These are phyloP conservation scores for Hypoxylon trugodes DNA, from an alignment of 495 filamentous ascomycete species.

Conservation along the genomic window DNA sequence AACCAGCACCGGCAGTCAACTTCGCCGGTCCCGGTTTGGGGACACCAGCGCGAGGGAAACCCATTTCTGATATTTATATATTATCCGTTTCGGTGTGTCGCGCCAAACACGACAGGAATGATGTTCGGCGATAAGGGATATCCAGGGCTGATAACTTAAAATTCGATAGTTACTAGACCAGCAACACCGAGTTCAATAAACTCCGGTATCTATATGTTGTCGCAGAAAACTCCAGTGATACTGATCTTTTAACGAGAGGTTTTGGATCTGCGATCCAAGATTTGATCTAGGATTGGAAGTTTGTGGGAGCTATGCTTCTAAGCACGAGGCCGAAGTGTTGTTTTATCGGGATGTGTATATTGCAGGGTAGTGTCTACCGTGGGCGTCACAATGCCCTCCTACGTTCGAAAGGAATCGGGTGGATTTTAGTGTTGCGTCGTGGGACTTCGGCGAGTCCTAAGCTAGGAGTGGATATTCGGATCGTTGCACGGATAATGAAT, in stretches of 20 bases:
- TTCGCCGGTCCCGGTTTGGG: constrained; percentile 92
- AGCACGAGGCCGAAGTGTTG: not conserved
- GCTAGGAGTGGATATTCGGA: not conserved
- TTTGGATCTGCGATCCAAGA: not conserved
- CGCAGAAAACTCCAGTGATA: not conserved
- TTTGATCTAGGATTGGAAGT: not conserved
- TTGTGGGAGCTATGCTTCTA: not conserved
- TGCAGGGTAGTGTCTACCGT: too few species aligned
- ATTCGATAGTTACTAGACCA: not conserved
- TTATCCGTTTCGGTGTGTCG: not conserved
- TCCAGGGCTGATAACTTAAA: not conserved
- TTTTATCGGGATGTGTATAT: too few species aligned
- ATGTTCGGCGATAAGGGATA: not conserved
- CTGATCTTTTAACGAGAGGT: not conserved
- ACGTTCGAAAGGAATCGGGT: not conserved
- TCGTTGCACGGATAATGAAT: not conserved
- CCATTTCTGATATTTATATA: constrained; percentile 25
- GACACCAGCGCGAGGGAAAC: constrained; percentile 50
- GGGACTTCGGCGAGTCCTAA: not conserved
- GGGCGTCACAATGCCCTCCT: too few species aligned
- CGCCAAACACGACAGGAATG: not conserved
- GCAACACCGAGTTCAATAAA: not conserved
- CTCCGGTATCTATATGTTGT: not conserved
- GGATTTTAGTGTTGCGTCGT: not conserved
- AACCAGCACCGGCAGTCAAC: constrained; percentile 78